These are phyloP conservation scores for Garcia nutans DNA, from an alignment of 345 rosid species.

Conservation along the genomic window DNA sequence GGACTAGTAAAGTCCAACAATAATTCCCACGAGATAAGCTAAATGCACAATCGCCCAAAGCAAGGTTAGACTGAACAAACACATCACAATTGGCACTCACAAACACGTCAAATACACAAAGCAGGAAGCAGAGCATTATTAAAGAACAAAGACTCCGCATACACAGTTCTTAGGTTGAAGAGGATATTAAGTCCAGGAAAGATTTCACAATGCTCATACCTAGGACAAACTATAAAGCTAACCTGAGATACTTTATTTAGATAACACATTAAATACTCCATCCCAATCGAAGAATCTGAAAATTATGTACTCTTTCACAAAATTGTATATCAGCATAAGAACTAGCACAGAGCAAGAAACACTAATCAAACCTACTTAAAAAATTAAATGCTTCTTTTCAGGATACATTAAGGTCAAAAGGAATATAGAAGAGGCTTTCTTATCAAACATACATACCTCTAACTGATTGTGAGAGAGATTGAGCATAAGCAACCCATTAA, in stretches of 20 bases:
- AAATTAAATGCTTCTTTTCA: background rate
- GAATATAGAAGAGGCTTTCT: background rate
- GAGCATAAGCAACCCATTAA: slow-evolving; percentile 25
- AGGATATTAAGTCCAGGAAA: background rate
- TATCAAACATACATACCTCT: slow-evolving; percentile 12
- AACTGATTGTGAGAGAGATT: slow-evolving; percentile 28
- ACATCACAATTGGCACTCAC: background rate
- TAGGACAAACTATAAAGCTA: too few relatives aligned
- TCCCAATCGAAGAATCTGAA: background rate
- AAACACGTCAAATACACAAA: background rate
- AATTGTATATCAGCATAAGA: background rate
- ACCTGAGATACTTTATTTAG: background rate
- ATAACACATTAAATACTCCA: background rate
- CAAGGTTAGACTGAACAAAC: background rate
- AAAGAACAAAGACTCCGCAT: background rate
- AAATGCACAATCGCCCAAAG: background rate
- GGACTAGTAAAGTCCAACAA: background rate
- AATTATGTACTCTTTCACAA: too few relatives aligned
- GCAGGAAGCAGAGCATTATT: background rate
- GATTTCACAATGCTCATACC: background rate
- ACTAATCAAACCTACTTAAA: background rate
- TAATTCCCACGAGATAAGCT: too few relatives aligned
- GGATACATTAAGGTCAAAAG: background rate
- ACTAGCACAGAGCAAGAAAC: background rate
- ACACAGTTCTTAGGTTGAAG: background rate